Base-by-base conservation (phyloP, 768 basidiomycete species). In the Mycena kentingensis region DNA sequence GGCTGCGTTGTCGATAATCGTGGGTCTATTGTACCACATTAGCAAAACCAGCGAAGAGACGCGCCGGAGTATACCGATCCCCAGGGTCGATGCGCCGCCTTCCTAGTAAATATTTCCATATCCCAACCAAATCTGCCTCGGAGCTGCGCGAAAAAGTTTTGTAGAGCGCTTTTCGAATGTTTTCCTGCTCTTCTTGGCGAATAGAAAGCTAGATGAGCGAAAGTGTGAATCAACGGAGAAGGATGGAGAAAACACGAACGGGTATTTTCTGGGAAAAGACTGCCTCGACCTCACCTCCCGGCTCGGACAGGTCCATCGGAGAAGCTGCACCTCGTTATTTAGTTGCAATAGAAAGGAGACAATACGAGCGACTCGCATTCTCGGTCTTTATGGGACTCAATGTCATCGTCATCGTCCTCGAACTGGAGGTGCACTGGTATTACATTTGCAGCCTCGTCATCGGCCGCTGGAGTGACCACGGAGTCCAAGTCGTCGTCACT, bases 251-350 rank as follows among this genome's bases (percentile, higher is more conserved):
- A 16, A 24, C 16, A 43, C 37, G 5, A 16, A 58, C 52, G 39
- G 48, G 42, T 27, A 60, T 60, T 51, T 60, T 60, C 39, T 52
- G 47, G 24, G 58, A 60, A 25, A 55, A 55, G 3, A 36, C 49
- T 13, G 52, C 54, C 12, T 60, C 58, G 3, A 60, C 37, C 8
- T 25, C 26, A 36, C 44, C 41, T 5, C 55, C 54, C 37, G 46
- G 50, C 27, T 60, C 51, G 16, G 53, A 49, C 6, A 59, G 51
- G 6, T 55, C 58, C 15, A 59, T n/a, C 2, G 58, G 58, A 2
- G 58, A 59, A 22, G 58, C 58, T 59, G 29, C 28, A 24, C 26
- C 4, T 3, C 12, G 31, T 7, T 11, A 34, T 41, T 49, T 25
- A 49, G 25, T 18, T 16, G 18, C 16, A 34, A n/a, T 2, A 22